Percentiles rank a stretch among this genome's conserved stretches.
phyloP scores from a whole-genome alignment of 352 stramenopile species.

The Thraustochytrium striatum region DNA sequence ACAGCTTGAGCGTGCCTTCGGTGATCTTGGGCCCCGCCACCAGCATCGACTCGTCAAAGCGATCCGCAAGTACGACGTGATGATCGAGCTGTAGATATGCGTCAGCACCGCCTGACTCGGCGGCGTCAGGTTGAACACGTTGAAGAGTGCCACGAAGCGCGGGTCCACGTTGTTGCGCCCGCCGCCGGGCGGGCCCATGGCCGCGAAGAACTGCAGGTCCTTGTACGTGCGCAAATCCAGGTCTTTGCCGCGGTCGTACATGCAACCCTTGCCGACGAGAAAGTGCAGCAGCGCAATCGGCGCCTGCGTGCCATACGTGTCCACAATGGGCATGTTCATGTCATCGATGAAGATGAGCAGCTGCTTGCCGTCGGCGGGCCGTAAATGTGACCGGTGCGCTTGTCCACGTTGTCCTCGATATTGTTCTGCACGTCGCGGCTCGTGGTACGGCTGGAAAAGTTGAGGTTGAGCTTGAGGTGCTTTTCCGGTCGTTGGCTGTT shows the following conservation, averaged over 20 bases:
- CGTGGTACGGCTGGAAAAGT: slow-evolving; percentile 88
- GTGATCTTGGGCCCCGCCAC: slow-evolving; percentile 73
- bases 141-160: slow-evolving; percentile 87
- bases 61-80: slow-evolving; percentile 76
- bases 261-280: slow-evolving; percentile 77
- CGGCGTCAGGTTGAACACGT: slow-evolving; percentile 89
- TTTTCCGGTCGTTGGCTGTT: slow-evolving; percentile 68
- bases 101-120: slow-evolving; percentile 80
- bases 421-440: slow-evolving; percentile 85
- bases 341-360: slow-evolving; percentile 91
- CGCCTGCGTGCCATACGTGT: slow-evolving; percentile 90
- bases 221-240: slow-evolving; percentile 85
- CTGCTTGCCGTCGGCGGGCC: slow-evolving; percentile 86
- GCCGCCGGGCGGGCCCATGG: slow-evolving; percentile 88
- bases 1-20: slow-evolving; percentile 75
- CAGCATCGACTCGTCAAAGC: slow-evolving; percentile 76
- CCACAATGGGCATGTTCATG: slow-evolving; percentile 93
- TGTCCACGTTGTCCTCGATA: slow-evolving; percentile 90
- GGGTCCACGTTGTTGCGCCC: slow-evolving; percentile 88
- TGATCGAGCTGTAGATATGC: slow-evolving; percentile 87
- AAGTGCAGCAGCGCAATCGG: slow-evolving; percentile 89
- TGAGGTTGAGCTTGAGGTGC: slow-evolving; percentile 71
- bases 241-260: slow-evolving; percentile 91
- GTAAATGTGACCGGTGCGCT: slow-evolving; percentile 88
- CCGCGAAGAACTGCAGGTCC: slow-evolving; percentile 85